Percentiles rank a stretch among this genome's conserved stretches.
Conservation (phyloP, 176 grass and related monocot species). For the Juncus inflexus region DNA sequence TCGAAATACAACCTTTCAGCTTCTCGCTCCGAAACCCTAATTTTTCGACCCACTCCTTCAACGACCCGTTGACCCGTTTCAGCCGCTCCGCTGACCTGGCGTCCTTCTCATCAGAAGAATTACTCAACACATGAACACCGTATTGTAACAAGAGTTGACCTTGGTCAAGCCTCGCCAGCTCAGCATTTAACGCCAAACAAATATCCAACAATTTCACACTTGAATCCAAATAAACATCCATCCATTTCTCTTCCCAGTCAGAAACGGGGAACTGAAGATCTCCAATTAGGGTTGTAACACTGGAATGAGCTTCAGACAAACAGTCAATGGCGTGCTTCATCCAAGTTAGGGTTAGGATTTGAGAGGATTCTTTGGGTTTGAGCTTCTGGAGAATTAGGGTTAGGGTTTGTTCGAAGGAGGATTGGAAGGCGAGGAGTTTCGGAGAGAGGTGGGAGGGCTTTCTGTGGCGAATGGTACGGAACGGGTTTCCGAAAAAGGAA, state of each 20-base stretch:
- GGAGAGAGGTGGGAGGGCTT: conserved; percentile 36
- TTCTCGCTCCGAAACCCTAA: conserved; percentile 30
- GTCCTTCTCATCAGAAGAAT: conserved; percentile 1
- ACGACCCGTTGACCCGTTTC: conserved; percentile 33
- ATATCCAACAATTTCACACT: conserved; percentile 78
- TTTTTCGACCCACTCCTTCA: conserved; percentile 56
- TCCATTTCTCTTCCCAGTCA: conserved; percentile 88
- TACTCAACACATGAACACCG: conserved; percentile 43
- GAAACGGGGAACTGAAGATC: conserved; percentile 71
- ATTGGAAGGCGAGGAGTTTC: conserved; percentile 39
- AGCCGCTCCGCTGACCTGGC: conserved; percentile 44
- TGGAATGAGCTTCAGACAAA: conserved; percentile 44
- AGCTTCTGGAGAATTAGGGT: conserved; percentile 51
- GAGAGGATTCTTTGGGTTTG: conserved; percentile 35
- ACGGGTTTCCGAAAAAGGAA: conserved; percentile 55
- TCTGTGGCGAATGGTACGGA: conserved; percentile 39
- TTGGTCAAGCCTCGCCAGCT: conserved; percentile 68
- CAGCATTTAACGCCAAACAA: conserved; percentile 63
- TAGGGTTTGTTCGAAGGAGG: conserved; percentile 54
- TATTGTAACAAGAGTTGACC: conserved; percentile 67
- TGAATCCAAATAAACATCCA: conserved; percentile 81
- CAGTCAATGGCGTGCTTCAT: conserved; percentile 50
- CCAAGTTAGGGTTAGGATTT: conserved; percentile 60
- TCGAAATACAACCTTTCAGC: conserved; percentile 45
- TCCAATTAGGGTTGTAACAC: conserved; percentile 51